Percentiles rank a stretch among this genome's conserved stretches.
Evolutionary conservation across 495 filamentous ascomycete species (phyloP).

Genomic region (Daldinia decipiens): DNA sequence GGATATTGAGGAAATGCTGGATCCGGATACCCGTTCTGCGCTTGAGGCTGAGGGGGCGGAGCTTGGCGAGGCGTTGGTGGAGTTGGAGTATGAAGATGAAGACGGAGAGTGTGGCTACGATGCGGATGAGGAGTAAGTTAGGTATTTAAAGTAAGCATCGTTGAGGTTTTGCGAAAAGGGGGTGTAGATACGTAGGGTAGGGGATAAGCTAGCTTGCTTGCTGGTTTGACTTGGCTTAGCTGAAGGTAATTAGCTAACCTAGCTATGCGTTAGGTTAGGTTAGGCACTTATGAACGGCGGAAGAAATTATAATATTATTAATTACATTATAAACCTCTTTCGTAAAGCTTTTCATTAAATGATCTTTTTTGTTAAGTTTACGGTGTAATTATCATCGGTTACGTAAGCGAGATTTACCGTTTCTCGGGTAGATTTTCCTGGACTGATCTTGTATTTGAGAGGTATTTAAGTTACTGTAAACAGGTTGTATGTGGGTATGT

Average conservation of each 20-base stretch:
- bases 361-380: too few relatives aligned
- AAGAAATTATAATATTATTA: too few relatives aligned
- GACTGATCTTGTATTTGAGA: neutral
- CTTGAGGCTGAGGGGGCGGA: constrained; percentile 36
- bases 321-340: too few relatives aligned
- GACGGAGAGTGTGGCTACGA: neutral
- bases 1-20: constrained; percentile 30
- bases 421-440: neutral
- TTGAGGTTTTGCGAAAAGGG: neutral
- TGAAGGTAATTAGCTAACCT: neutral
- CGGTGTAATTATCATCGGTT: neutral
- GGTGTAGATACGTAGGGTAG: neutral
- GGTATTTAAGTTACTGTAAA: neutral
- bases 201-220: neutral
- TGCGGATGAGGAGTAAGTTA: constrained; percentile 1
- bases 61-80: neutral
- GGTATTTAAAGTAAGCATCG: neutral
- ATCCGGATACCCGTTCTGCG: constrained; percentile 16
- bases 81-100: constrained; percentile 18
- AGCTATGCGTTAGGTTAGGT: too few relatives aligned
- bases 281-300: too few relatives aligned
- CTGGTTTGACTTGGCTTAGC: neutral
- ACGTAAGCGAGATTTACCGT: neutral
- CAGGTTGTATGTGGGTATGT: neutral
- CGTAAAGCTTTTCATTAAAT: too few relatives aligned